A percentile compares a stretch with the other conserved stretches of the same genome.
phyloP scores from a whole-genome alignment of 169 alveolate genomes.

The Neospora caninum region DNA sequence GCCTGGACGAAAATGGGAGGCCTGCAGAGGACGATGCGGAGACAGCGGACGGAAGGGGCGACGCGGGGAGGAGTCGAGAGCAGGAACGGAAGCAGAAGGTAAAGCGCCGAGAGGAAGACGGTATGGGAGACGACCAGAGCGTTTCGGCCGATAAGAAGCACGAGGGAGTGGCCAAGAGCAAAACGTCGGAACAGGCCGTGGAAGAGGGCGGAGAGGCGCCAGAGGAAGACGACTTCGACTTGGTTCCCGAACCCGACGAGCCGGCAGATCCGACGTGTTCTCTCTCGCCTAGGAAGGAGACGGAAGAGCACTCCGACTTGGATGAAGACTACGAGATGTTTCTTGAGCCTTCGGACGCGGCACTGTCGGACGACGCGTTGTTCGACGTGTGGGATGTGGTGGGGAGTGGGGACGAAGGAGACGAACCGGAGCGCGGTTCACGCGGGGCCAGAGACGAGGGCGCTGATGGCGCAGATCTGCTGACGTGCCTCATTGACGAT shows the following conservation, averaged over 20 bases:
- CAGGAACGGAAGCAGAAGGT: background rate
- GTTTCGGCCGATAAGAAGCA: background rate
- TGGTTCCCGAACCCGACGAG: background rate
- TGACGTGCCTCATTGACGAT: background rate
- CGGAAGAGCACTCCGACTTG: background rate
- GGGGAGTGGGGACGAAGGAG: background rate
- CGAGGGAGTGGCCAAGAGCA: background rate
- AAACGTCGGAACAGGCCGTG: background rate
- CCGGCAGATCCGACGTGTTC: background rate
- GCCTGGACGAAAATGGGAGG: background rate
- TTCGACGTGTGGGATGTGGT: background rate
- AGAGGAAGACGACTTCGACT: constrained; percentile 2
- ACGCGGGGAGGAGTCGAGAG: background rate
- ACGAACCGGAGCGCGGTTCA: background rate
- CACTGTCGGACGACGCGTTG: background rate
- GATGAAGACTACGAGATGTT: background rate
- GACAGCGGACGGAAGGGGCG: background rate
- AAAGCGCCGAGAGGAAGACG: background rate
- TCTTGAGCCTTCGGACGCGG: background rate
- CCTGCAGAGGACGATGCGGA: constrained; percentile 15
- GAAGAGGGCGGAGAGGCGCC: background rate
- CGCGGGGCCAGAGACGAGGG: background rate
- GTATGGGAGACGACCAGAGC: no score
- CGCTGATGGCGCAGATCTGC: background rate
- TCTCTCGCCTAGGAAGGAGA: background rate